Conservation (phyloP, 371 early-diverging fungal species). For the Mortierella sp. region DNA sequence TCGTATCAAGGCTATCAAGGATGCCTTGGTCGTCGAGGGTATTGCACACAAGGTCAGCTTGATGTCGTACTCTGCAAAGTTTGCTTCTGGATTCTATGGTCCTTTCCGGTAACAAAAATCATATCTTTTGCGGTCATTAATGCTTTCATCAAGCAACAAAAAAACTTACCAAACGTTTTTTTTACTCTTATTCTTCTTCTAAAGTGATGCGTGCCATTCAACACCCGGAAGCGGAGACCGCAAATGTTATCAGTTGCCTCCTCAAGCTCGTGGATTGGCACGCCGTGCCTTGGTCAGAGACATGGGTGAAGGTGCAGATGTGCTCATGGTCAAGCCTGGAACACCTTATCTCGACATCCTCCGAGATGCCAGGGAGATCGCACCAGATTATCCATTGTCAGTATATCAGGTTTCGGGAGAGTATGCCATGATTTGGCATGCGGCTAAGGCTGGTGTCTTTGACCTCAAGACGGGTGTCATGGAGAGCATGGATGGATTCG, state of each 20-base stretch:
- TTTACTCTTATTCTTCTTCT: not conserved
- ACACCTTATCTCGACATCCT: constrained; percentile 95
- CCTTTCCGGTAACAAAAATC: constrained; percentile 97
- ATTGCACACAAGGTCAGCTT: constrained; percentile 83
- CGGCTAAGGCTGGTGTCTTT: constrained; percentile 90
- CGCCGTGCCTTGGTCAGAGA: constrained; percentile 91
- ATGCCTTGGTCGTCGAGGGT: constrained; percentile 77
- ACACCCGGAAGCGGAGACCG: constrained; percentile 94
- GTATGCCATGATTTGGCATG: constrained; percentile 93
- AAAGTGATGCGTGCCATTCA: constrained; percentile 92
- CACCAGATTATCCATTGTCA: constrained; percentile 82
- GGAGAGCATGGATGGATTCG: constrained; percentile 86
- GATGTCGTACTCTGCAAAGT: constrained; percentile 96
- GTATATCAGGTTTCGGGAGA: constrained; percentile 96
- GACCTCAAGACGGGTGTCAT: constrained; percentile 85
- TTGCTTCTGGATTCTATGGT: constrained; percentile 94
- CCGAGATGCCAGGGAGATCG: constrained; percentile 86
- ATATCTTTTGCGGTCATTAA: too few species aligned
- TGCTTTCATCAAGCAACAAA: too few species aligned
- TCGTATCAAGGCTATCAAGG: constrained; percentile 92
- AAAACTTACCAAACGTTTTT: not conserved
- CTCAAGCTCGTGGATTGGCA: constrained; percentile 89
- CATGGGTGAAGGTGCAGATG: constrained; percentile 94
- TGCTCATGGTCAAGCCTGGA: constrained; percentile 97
- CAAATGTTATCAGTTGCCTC: constrained; percentile 94